Conservation (phyloP, 768 basidiomycete species). For the Nidularia pulvinata region DNA sequence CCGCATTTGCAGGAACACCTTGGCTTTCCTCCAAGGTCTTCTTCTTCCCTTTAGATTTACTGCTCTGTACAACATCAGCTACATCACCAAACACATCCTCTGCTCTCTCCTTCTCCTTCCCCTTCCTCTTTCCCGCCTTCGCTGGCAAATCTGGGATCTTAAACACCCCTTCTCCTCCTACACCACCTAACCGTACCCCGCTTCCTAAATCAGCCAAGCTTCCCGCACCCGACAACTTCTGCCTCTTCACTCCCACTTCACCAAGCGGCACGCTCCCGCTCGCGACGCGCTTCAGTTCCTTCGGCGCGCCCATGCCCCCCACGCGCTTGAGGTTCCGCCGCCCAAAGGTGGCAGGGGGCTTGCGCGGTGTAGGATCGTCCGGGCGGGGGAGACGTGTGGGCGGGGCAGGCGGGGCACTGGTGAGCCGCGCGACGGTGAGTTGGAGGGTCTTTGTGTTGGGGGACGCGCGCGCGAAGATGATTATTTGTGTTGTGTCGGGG, state of each 20-base stretch:
- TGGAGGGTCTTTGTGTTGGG: slow-evolving; percentile 32
- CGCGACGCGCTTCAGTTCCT: slow-evolving; percentile 25
- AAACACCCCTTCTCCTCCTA: slow-evolving; percentile 31
- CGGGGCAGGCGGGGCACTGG: slow-evolving; percentile 33
- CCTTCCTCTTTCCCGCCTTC: slow-evolving; percentile 17
- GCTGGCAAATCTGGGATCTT: slow-evolving; percentile 50
- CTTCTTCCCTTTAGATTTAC: slow-evolving; percentile 15
- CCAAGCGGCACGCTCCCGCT: slow-evolving; percentile 13
- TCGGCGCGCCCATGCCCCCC: background rate
- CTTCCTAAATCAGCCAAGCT: slow-evolving; percentile 32
- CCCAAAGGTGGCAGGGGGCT: slow-evolving; percentile 48
- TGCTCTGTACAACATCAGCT: slow-evolving; percentile 12
- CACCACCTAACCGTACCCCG: slow-evolving; percentile 27
- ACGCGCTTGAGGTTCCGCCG: slow-evolving; percentile 15
- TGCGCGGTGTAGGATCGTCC: slow-evolving; percentile 79
- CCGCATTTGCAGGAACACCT: slow-evolving; percentile 6
- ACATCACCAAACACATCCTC: slow-evolving; percentile 35
- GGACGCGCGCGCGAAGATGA: slow-evolving; percentile 41
- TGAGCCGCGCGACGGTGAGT: slow-evolving; percentile 59
- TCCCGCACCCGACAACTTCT: slow-evolving; percentile 22
- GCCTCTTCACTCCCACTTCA: slow-evolving; percentile 24
- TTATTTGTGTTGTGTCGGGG: slow-evolving; percentile 68
- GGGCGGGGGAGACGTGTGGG: slow-evolving; percentile 44
- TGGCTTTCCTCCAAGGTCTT: slow-evolving; percentile 21
- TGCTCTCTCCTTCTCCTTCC: slow-evolving; percentile 36